phyloP scores from a whole-genome alignment of 805 yeast genomes.

The Candida nemodendra region DNA sequence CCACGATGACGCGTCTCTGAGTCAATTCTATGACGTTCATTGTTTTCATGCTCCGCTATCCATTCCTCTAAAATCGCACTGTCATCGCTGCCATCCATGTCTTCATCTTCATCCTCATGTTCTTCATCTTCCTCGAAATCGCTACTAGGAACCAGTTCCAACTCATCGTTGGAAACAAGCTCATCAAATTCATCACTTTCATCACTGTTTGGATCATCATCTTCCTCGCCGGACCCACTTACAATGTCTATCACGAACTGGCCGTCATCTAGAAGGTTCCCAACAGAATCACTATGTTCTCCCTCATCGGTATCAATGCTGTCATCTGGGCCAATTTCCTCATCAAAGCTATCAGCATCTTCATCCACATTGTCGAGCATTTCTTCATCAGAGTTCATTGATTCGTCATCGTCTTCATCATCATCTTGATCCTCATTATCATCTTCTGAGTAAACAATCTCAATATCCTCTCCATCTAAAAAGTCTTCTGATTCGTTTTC shows the following conservation, averaged over 20 bases:
- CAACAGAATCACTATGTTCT: conserved; percentile 23
- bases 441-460: conserved; percentile 29
- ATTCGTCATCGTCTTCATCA: conserved; percentile 40
- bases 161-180: conserved; percentile 18
- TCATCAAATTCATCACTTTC: conserved; percentile 25
- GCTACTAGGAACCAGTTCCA: conserved; percentile 18
- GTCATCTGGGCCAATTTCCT: conserved; percentile 22
- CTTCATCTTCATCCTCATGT: conserved; percentile 21
- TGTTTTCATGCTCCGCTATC: conserved; percentile 30
- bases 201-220: conserved; percentile 18
- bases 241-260: conserved; percentile 30
- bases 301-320: conserved; percentile 20
- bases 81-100: conserved; percentile 24
- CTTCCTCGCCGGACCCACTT: conserved; percentile 27
- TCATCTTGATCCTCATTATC: conserved; percentile 20
- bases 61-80: conserved; percentile 33
- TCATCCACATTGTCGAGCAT: conserved; percentile 15
- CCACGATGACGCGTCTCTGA: conserved; percentile 3
- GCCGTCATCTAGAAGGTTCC: conserved; percentile 25
- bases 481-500: conserved; percentile 30
- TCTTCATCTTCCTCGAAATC: conserved; percentile 19
- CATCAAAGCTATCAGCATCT: conserved; percentile 17
- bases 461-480: conserved; percentile 33
- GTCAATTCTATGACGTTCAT: conserved; percentile 21
- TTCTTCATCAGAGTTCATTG: conserved; percentile 21